These are phyloP conservation scores for Mortierella sp. DNA, from an alignment of 371 early-diverging fungal species.

Conservation along the genomic window DNA sequence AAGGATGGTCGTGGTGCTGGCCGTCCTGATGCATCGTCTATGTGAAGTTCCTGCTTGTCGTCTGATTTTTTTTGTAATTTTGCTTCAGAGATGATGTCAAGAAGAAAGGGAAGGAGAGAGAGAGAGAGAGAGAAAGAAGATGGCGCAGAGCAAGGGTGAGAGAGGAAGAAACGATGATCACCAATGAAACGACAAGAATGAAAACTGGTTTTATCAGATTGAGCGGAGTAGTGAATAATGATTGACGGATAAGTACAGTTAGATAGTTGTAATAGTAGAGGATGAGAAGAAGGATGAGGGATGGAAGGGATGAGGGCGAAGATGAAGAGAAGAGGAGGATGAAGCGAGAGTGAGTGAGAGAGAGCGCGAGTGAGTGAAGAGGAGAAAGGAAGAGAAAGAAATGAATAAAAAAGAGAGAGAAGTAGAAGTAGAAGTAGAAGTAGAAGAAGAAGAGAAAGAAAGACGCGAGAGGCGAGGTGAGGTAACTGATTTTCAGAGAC, in stretches of 20 bases:
- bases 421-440: neutral
- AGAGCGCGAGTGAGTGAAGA: neutral
- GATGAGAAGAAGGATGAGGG: neutral
- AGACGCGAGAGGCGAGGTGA: neutral
- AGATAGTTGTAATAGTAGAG: neutral
- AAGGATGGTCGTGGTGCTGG: neutral
- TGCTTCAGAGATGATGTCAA: neutral
- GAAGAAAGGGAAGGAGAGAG: neutral
- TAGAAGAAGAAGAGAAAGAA: neutral
- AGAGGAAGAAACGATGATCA: no score
- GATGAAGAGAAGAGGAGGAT: neutral
- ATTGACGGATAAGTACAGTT: no score
- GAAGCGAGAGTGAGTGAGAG: neutral
- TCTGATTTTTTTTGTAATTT: neutral
- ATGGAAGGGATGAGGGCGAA: neutral
- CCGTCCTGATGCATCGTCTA: constrained; percentile 1
- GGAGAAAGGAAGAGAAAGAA: neutral
- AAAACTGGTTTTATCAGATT: no score
- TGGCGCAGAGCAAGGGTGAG: neutral
- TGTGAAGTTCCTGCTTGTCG: neutral
- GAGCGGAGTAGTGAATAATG: no score
- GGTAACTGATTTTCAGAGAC: neutral
- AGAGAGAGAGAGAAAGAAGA: neutral
- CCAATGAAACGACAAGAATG: no score
- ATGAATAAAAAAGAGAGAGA: neutral